Percentiles rank a stretch among this genome's conserved stretches.
These are phyloP conservation scores for Rhodocollybia butyracea DNA, from an alignment of 768 basidiomycete species.

Conservation along the genomic window DNA sequence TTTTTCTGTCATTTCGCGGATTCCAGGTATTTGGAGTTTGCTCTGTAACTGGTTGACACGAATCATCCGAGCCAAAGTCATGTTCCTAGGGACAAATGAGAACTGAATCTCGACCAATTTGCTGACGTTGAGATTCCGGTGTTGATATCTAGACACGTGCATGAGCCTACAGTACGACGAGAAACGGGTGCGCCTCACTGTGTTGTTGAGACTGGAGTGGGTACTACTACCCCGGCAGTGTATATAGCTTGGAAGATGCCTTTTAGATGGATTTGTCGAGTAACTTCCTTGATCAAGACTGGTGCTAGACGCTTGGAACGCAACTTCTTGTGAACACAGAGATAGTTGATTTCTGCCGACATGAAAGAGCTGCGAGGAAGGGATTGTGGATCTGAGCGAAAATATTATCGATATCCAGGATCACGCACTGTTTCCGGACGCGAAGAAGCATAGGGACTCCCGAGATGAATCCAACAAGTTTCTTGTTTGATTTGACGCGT, in stretches of 20 bases:
- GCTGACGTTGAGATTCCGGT: constrained; percentile 86
- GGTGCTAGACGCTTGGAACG: constrained; percentile 94
- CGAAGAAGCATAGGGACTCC: constrained; percentile 85
- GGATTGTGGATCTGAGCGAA: neutral
- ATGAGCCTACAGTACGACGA: neutral
- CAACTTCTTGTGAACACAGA: constrained; percentile 96
- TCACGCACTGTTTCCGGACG: constrained; percentile 76
- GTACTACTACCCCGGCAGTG: constrained; percentile 90
- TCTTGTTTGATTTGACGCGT: constrained; percentile 84
- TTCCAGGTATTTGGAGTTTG: constrained; percentile 49
- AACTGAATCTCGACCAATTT: constrained; percentile 92
- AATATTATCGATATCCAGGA: neutral
- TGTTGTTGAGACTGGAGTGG: constrained; percentile 89
- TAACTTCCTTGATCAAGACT: constrained; percentile 96
- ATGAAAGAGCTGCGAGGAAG: constrained; percentile 50
- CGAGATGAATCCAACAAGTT: constrained; percentile 94
- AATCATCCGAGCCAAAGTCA: constrained; percentile 91
- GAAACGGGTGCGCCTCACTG: constrained; percentile 41
- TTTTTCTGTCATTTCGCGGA: constrained; percentile 84
- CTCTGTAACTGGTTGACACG: constrained; percentile 66
- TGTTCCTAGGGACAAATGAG: constrained; percentile 79
- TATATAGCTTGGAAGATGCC: constrained; percentile 97
- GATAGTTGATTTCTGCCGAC: constrained; percentile 93
- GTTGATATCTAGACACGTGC: constrained; percentile 65
- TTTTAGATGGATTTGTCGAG: constrained; percentile 83